A percentile compares a stretch with the other conserved stretches of the same genome.
Evolutionary conservation across 371 early-diverging fungal species (phyloP).

Genomic region (Mortierella sp.): DNA sequence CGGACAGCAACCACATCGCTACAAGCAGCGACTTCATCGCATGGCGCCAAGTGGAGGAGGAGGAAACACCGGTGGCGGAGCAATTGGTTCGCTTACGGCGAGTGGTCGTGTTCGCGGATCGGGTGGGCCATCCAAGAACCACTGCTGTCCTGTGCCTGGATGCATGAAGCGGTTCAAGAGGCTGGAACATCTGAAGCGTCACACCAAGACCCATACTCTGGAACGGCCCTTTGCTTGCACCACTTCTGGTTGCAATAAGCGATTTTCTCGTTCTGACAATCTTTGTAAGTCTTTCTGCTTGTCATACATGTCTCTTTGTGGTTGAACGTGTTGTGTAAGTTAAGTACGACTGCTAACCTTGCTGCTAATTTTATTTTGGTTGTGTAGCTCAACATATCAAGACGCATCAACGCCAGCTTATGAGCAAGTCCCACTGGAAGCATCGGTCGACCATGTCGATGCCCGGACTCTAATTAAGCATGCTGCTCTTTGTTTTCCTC

Average conservation of each 20-base stretch:
- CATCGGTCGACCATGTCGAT: conserved; percentile 23
- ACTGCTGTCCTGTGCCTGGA: conserved; percentile 61
- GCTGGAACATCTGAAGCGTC: conserved; percentile 88
- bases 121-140: conserved; percentile 37
- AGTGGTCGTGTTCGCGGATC: conserved; percentile 18
- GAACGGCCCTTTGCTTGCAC: conserved; percentile 90
- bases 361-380: neutral
- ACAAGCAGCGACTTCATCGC: neutral
- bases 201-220: conserved; percentile 92
- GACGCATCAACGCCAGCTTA: conserved; percentile 66
- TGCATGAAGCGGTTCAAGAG: conserved; percentile 76
- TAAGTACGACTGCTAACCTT: too few relatives aligned
- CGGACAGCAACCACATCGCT: neutral
- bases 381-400: conserved; percentile 70
- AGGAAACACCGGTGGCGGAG: neutral
- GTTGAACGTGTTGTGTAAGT: neutral
- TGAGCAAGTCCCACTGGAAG: conserved; percentile 55
- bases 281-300: conserved; percentile 48
- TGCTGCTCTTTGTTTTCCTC: neutral
- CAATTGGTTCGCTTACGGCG: neutral
- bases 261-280: conserved; percentile 92
- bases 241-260: conserved; percentile 84
- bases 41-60: neutral
- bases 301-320: neutral
- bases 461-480: neutral